Percentiles rank a stretch among this genome's conserved stretches.
Evolutionary conservation across 1,139 yeast species (phyloP).

Genomic region (Blastobotrys malaysiensis): DNA sequence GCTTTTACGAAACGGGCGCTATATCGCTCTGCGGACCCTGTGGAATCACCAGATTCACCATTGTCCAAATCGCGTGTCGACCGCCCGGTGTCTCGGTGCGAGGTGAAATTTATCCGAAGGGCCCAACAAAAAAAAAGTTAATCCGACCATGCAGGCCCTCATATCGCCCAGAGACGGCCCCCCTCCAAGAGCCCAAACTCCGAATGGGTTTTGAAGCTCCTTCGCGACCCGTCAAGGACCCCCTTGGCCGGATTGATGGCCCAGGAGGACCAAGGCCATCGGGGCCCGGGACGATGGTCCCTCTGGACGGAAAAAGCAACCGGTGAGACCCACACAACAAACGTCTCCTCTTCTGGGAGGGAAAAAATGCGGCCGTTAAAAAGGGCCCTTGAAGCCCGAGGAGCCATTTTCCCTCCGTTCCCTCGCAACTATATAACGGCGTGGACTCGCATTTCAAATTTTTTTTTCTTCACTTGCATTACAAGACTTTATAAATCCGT

Average conservation of each 20-base stretch:
- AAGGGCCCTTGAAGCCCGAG: background rate
- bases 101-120: background rate
- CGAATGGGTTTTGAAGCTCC: no score
- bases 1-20: background rate
- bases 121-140: background rate
- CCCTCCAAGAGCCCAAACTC: background rate
- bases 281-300: no score
- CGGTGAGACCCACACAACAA: slow-evolving; percentile 1
- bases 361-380: background rate
- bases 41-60: background rate
- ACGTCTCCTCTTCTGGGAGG: background rate
- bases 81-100: background rate
- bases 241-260: no score
- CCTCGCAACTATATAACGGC: background rate
- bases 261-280: no score
- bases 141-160: background rate
- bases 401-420: background rate
- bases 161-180: background rate
- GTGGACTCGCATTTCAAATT: background rate
- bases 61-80: background rate
- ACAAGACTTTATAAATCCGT: no score
- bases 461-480: background rate
- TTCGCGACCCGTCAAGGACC: no score
- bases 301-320: slow-evolving; percentile 1
- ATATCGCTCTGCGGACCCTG: background rate